Evolutionary conservation across 805 yeast genomes (phyloP).

Genomic region (Cyberlindnera misumaiensis): DNA sequence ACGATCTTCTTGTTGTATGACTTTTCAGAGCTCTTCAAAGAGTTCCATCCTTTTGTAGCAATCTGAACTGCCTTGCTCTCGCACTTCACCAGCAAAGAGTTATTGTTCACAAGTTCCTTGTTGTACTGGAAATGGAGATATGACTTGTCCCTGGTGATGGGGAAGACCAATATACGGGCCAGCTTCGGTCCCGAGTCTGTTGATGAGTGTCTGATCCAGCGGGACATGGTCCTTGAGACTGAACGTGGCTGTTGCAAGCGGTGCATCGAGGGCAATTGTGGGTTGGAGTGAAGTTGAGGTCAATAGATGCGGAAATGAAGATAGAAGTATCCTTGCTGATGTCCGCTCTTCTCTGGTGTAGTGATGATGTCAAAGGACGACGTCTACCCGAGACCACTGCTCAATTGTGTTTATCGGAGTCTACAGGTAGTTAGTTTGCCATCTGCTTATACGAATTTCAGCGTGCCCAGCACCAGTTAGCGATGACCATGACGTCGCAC

Average conservation of each 20-base stretch:
- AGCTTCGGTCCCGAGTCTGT: slow-evolving; percentile 22
- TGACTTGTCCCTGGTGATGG: slow-evolving; percentile 56
- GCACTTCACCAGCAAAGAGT: slow-evolving; percentile 29
- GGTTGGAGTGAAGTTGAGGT: no score
- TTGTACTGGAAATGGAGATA: slow-evolving; percentile 66
- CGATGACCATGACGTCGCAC: no score
- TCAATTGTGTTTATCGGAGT: no score
- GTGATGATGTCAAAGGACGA: no score
- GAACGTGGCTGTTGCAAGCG: not conserved
- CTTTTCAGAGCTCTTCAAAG: slow-evolving; percentile 47
- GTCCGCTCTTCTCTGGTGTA: no score
- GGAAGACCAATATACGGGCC: slow-evolving; percentile 63
- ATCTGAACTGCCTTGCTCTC: slow-evolving; percentile 42
- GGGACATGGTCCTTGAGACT: not conserved
- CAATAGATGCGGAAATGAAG: no score
- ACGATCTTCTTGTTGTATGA: slow-evolving; percentile 57
- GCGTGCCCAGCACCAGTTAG: no score
- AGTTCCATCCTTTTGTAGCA: slow-evolving; percentile 57
- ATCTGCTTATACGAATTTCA: no score
- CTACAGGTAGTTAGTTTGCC: no score
- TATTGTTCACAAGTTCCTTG: slow-evolving; percentile 24
- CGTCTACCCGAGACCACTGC: no score
- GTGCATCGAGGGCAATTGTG: not conserved
- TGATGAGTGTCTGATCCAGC: slow-evolving; percentile 4
- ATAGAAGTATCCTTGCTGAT: no score